A percentile compares a stretch with the other conserved stretches of the same genome.
These are phyloP conservation scores for Ophiostoma quercus DNA, from an alignment of 2,329 filamentous ascomycete species.

Conservation along the genomic window DNA sequence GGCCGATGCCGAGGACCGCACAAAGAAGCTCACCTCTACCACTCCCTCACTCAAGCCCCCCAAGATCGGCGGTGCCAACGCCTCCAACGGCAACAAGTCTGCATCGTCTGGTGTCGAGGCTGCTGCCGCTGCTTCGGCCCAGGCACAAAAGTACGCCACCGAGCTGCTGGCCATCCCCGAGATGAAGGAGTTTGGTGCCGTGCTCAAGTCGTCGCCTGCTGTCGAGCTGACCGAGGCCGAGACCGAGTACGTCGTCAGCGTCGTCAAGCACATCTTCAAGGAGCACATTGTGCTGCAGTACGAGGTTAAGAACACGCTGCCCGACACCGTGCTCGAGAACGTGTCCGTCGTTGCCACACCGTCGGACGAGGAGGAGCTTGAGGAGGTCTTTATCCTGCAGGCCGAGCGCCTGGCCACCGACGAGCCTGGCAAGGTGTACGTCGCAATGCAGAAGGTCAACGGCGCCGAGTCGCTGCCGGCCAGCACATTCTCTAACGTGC, in stretches of 20 bases:
- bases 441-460: conserved; percentile 79
- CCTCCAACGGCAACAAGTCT: conserved; percentile 50
- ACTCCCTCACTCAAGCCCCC: conserved; percentile 92
- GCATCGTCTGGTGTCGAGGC: conserved; percentile 62
- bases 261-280: conserved; percentile 97
- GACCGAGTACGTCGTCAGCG: conserved; percentile 91
- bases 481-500: conserved; percentile 79
- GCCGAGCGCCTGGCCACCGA: conserved; percentile 76
- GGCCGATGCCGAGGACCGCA: conserved; percentile 90
- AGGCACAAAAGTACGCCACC: conserved; percentile 82
- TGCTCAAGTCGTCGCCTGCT: conserved; percentile 83
- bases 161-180: conserved; percentile 86
- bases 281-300: conserved; percentile 94
- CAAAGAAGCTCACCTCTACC: conserved; percentile 91
- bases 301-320: conserved; percentile 94
- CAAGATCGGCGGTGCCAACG: conserved; percentile 57
- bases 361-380: conserved; percentile 72
- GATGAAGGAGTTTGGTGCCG: conserved; percentile 78
- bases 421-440: conserved; percentile 88
- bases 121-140: conserved; percentile 68
- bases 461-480: conserved; percentile 73
- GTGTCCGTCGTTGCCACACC: conserved; percentile 78
- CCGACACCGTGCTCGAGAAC: conserved; percentile 83
- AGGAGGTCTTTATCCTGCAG: conserved; percentile 92
- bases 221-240: conserved; percentile 94